Percentiles rank a stretch among this genome's conserved stretches.
These are phyloP conservation scores for Sphagnum tenellum DNA, from an alignment of 225 moss, liverwort and hornwort species.

Conservation along the genomic window DNA sequence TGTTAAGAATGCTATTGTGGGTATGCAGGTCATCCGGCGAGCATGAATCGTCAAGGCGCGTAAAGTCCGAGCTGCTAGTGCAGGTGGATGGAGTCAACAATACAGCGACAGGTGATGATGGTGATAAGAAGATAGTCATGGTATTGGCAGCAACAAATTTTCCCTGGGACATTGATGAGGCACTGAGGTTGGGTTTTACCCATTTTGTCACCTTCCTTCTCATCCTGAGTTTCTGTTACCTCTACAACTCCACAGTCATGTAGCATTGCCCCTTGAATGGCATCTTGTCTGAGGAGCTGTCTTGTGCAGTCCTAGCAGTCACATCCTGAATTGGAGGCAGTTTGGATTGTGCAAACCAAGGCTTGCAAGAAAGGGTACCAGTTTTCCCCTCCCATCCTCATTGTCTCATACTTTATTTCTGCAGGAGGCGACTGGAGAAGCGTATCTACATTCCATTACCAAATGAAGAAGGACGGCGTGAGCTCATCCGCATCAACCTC, in stretches of 20 bases:
- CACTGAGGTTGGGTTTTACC: constrained; percentile 53
- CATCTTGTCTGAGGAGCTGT: too few species aligned
- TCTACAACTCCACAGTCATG: too few species aligned
- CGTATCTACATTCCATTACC: constrained; percentile 63
- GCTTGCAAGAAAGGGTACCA: too few species aligned
- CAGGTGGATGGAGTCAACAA: constrained; percentile 99
- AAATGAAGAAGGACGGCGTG: constrained; percentile 53
- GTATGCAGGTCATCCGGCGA: constrained; percentile 74
- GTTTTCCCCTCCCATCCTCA: too few species aligned
- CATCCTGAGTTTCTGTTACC: too few species aligned
- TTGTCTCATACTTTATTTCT: constrained; percentile 1
- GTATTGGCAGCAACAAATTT: constrained; percentile 99
- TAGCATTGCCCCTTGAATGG: too few species aligned
- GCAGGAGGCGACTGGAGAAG: constrained; percentile 62
- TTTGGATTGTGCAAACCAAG: too few species aligned
- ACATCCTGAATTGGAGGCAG: too few species aligned
- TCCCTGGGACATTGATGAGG: constrained; percentile 99
- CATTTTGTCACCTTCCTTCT: too few species aligned
- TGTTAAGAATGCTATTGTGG: neutral
- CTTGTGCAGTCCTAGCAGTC: too few species aligned
- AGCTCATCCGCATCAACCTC: constrained; percentile 62
- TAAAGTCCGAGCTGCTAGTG: constrained; percentile 96
- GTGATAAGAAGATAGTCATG: constrained; percentile 99
- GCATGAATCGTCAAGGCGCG: constrained; percentile 97
- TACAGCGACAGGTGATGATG: constrained; percentile 63